Base-by-base conservation (phyloP, 2,329 filamentous ascomycete genomes). In the Claviceps lovelessii region DNA sequence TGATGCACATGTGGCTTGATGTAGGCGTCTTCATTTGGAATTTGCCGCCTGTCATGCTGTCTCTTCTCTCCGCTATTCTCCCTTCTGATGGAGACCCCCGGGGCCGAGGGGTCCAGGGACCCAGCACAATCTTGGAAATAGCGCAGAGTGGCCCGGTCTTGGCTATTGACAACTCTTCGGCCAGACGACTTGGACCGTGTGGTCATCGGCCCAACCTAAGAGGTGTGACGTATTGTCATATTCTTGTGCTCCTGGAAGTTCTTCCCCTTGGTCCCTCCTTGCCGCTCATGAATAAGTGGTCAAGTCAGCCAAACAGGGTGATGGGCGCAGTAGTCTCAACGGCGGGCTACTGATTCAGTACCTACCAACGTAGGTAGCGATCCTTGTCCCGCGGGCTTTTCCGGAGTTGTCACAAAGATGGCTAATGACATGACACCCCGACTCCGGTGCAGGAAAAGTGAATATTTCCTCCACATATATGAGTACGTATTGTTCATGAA, bases 51-150 rank as follows among this genome's bases (percentile, higher is more conserved):
- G 23, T 19, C 48, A 44, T 55, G 35, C 17, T 35, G 35, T 54
- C 54, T 52, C 54, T 55, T 52, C 49, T 55, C 54, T 55, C 49
- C 54, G 54, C 54, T 48, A 33, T 51, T 28, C 15, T 33, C n/a
- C 39, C 49, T 35, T 46, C 23, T 17, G 23, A 17, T 29, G 28
- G 44, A 39, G 35, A 39, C 35, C 35, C 19, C 9, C 3, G 33
- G 33, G 9, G 9, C 33, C 33, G 23, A 35, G 4, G 10, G 35
- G 11, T 11, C 35, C 11, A 13, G 35, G 35, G 35, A 11, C 35
- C 35, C 35, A 37, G 10, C 35, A 29, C 23, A 5, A 17, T 15
- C 11, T 29, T 46, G 6, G 13, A 46, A 29, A 46, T 15, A 46
- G 45, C 23, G 45, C 23, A 29, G 17, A 23, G 45, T 23, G 23